Base-by-base conservation (phyloP, 1,284 basidiomycete genomes). In the Hortiboletus rubellus region DNA sequence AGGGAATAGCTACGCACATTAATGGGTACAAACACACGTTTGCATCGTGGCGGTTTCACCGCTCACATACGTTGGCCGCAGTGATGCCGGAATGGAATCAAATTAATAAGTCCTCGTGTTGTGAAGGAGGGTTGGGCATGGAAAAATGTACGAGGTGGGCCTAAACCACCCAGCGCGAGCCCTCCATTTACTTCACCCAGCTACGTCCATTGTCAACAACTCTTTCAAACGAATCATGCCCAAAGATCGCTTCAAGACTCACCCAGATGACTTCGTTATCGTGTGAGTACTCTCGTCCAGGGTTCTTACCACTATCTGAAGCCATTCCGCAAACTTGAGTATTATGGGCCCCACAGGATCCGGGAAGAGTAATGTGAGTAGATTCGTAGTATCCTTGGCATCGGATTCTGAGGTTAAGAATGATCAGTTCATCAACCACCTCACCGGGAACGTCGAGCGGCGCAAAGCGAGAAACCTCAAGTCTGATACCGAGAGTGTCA, bases 291-390 rank as follows among this genome's bases (percentile, higher is more conserved):
- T 22, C 18, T 37, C 3, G 0, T 42, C 24, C 2, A 15, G 10
- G 5, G 4, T 22, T 9, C 9, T 24, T 10, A 1, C 43, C 34
- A 5, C 14, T 11, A 14, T 30, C 31, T 52, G 18, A 54, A 37
- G 1, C n/a, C 14, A 6, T 5, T 18, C 24, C n/a, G 1, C 15
- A 3, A 52, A 60, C 60, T 40, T 27, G 27, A 66, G 60, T 14
- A 0, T 63, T 4, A 66, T 69, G 65, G 65, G 66, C 0, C 65
- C 55, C 3, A 64, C 63, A 2, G 65, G 65, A 36, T 50, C 63
- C 2, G 67, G 67, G 3, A 66, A 69, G 50, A 66, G 36, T 9
- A 64, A 69, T 22, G 65, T 68, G 17, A 54, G 65, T 46, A 4
- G 6, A 12, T 27, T 9, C 2, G 3, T 38, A 2, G 11, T 31